These are phyloP conservation scores for Citrus cavaleriei DNA, from an alignment of 345 rosid species.

Conservation along the genomic window DNA sequence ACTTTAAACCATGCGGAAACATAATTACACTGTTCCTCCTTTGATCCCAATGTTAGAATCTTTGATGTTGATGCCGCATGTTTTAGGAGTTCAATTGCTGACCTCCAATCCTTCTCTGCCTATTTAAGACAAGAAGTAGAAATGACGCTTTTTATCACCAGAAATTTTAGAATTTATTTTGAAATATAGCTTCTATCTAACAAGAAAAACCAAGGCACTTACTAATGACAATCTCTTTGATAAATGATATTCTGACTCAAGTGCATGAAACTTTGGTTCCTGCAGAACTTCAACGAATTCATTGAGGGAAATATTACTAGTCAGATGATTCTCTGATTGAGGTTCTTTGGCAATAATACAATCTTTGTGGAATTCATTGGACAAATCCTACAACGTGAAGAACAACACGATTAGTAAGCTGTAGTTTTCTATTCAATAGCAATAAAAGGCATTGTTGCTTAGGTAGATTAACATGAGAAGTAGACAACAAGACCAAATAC, in stretches of 20 bases:
- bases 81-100: slow-evolving; percentile 56
- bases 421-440: neutral
- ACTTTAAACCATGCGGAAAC: slow-evolving; percentile 62
- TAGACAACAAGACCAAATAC: neutral
- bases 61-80: slow-evolving; percentile 42
- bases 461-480: neutral
- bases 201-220: slow-evolving; percentile 18
- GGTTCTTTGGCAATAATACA: slow-evolving; percentile 24
- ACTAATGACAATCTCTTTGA: slow-evolving; percentile 56
- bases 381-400: slow-evolving; percentile 51
- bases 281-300: slow-evolving; percentile 41
- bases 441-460: neutral
- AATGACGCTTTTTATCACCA: neutral
- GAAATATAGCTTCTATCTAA: neutral
- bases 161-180: neutral
- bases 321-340: slow-evolving; percentile 24
- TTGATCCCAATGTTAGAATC: slow-evolving; percentile 55
- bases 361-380: slow-evolving; percentile 37
- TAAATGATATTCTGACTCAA: slow-evolving; percentile 63
- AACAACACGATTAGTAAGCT: slow-evolving; percentile 8
- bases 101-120: slow-evolving; percentile 61
- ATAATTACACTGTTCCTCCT: slow-evolving; percentile 49
- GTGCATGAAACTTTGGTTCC: slow-evolving; percentile 48
- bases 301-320: slow-evolving; percentile 28
- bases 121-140: slow-evolving; percentile 27